Evolutionary conservation across 176 grass and related monocot genomes (phyloP), one percentile per base, ranked within the genome.

Genomic region (Typha latifolia): DNA sequence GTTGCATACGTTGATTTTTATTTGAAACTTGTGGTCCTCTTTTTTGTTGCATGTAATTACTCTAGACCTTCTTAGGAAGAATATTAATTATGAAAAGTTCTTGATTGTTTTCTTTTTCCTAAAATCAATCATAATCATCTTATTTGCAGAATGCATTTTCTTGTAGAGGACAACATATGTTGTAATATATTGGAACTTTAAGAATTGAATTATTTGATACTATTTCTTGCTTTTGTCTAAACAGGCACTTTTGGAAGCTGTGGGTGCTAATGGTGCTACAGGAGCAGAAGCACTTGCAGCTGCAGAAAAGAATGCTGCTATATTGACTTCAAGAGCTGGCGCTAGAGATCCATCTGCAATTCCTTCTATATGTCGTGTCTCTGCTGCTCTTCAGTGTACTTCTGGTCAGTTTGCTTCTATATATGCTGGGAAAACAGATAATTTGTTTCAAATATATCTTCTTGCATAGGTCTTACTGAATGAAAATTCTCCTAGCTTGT

Each of bases 341-440:
- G 80, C 94, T n/a, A 87, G 89, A 84, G 85, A 97, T 84, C 94
- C 94, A 78, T 92, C 94, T 76, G 80, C 94, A 37, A 74, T 97
- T 70, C 86, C 89, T 76, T 97, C 89, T 51, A 87, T 97, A 80
- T 93, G 85, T 70, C 94, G 89, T 61, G 87, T 97, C 57, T 90
- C 89, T 82, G 49, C 83, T 59, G 83, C 94, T 71, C 83, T 97
- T 69, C 82, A 86, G 49, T 72, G 73, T 80, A 86, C 83, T 67
- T 80, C 79, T 61, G 85, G 94, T 92, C 80, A 64, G 77, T 77
- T 77, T 12, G 62, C 13, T 61, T 49, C 49, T 63, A 18, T 37
- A 52, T 16, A 21, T 69, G n/a, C 37, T 72, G 16, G 16, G 53
- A 8, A 21, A 19, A 22, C 18, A 9, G n/a, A 57, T 57, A 11